phyloP scores from a whole-genome alignment of 441 rosid species.

The Gossypium trilobum region DNA sequence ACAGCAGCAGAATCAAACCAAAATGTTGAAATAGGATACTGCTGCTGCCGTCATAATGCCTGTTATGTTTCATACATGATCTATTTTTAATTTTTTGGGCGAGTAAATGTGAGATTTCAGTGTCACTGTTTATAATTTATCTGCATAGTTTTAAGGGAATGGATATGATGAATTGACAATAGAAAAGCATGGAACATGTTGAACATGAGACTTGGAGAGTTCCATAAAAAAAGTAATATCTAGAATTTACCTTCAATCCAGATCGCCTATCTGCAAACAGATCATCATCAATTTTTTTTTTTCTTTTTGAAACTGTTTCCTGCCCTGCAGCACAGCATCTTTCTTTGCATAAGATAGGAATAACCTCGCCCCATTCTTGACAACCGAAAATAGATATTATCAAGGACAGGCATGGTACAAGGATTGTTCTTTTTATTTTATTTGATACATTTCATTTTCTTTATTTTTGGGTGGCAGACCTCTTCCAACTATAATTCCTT shows the following conservation, averaged over 20 bases:
- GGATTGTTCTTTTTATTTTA: background rate
- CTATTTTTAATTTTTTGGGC: background rate
- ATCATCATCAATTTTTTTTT: background rate
- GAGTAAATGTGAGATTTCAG: background rate
- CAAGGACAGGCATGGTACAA: background rate
- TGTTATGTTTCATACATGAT: background rate
- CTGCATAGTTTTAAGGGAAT: background rate
- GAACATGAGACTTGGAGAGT: background rate
- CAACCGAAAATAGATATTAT: background rate
- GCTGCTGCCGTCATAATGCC: background rate
- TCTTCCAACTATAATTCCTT: background rate
- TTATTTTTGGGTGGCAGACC: background rate
- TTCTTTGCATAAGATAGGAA: background rate
- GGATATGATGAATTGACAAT: background rate
- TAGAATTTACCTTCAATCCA: background rate
- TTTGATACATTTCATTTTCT: background rate
- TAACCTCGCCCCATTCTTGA: background rate
- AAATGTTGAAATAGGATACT: background rate
- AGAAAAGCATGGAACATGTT: background rate
- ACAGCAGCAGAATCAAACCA: background rate
- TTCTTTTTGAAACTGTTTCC: background rate
- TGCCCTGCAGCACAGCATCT: constrained; percentile 2
- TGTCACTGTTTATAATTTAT: background rate
- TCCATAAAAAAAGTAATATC: background rate
- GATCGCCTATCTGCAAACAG: background rate